Conservation (phyloP, 352 stramenopile genomes). For the Albugo candida region DNA sequence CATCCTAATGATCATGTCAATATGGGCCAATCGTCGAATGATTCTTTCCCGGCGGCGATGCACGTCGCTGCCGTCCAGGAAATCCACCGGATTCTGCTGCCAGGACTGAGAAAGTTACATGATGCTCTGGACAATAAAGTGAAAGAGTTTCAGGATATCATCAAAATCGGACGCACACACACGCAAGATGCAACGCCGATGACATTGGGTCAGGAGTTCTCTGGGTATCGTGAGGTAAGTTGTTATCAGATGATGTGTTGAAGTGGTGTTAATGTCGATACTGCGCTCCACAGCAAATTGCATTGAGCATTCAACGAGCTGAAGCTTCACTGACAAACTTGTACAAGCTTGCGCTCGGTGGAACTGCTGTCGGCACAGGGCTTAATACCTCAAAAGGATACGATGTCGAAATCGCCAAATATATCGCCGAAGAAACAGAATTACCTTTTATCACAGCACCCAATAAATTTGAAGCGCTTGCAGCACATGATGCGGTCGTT, state of each 20-base stretch:
- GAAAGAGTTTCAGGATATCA: conserved; percentile 84
- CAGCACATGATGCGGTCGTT: conserved; percentile 41
- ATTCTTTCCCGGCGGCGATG: conserved; percentile 95
- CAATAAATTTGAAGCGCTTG: conserved; percentile 91
- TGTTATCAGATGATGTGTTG: neutral
- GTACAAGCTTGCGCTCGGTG: conserved; percentile 85
- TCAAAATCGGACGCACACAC: conserved; percentile 96
- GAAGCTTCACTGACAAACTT: conserved; percentile 67
- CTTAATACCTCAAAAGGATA: conserved; percentile 85
- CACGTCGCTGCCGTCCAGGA: conserved; percentile 87
- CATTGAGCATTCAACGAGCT: conserved; percentile 78
- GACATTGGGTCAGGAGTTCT: conserved; percentile 96
- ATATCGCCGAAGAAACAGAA: conserved; percentile 84
- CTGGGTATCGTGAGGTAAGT: conserved; percentile 60
- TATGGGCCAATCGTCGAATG: conserved; percentile 92
- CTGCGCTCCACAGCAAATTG: conserved; percentile 72
- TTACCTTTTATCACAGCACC: conserved; percentile 88
- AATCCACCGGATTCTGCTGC: conserved; percentile 50
- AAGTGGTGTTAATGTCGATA: neutral
- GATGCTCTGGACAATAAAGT: conserved; percentile 72
- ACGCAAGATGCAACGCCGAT: conserved; percentile 88
- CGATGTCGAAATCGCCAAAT: conserved; percentile 82
- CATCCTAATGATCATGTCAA: conserved; percentile 97
- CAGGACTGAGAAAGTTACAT: conserved; percentile 63
- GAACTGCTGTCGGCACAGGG: conserved; percentile 90